Base-by-base conservation (phyloP, 805 yeast species). In the Saturnispora besseyi region DNA sequence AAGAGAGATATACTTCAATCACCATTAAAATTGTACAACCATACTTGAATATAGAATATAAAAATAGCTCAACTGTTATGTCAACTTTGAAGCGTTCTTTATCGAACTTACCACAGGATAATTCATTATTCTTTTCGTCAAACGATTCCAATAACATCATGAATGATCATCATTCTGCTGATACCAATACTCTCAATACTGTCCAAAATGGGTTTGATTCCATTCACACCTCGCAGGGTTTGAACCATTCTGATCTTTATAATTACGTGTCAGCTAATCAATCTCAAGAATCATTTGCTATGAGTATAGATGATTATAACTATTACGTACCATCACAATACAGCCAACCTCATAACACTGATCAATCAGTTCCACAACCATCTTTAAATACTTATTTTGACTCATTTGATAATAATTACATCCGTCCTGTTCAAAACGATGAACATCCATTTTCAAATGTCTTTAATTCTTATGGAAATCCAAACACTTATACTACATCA, bases 391-490 rank as follows among this genome's bases (percentile, higher is more conserved):
- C 32, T 13, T 47, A 32, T 28, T 40, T 31, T 29, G 34, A 43
- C 15, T 6, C 42, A 4, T 11, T 30, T 13, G 45, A 15, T 5
- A 15, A 29, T 28, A 15, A 43, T 32, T 12, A 15, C 2, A 15
- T 12, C 10, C 15, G 36, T 18, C 29, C 34, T 0, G 36, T 18
- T 6, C 34, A 43, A 13, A 22, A 29, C 11, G 32, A 46, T 36
- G 40, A 46, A 18, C 13, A 26, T 37, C 15, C 29, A 12, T 18
- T 40, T 31, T 46, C 49, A 31, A 41, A 47, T n/a, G 45, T 47
- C n/a, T 47, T 47, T 41, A 40, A 47, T n/a, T 3, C 50, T 8
- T 41, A 47, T 26, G 50, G 50, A 13, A 47, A 41, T 28, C 45
- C 46, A 18, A 41, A 48, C 30, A 13, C 42, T 15, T 34, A 26